These are phyloP conservation scores for Aspergillus ochraceus DNA, from an alignment of 2,329 filamentous ascomycete genomes.

Conservation along the genomic window DNA sequence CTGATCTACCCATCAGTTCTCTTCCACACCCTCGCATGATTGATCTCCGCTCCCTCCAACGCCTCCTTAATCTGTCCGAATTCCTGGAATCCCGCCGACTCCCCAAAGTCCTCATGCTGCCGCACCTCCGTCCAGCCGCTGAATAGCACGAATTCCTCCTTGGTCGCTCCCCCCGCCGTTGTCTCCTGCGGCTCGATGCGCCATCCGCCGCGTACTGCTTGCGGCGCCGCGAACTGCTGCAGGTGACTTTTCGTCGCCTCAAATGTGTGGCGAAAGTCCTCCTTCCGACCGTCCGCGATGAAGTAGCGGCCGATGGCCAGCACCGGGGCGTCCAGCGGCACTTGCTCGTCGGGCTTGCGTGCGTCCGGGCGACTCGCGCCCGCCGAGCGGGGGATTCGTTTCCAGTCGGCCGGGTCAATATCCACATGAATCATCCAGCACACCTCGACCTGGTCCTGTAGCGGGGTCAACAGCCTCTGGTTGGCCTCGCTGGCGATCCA, in stretches of 20 bases:
- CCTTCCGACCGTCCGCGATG: conserved; percentile 21
- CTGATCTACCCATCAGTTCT: background rate
- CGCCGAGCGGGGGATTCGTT: background rate
- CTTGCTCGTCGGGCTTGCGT: background rate
- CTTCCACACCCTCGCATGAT: conserved; percentile 18
- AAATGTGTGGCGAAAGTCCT: conserved; percentile 29
- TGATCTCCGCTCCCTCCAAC: conserved; percentile 28
- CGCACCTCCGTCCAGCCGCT: conserved; percentile 39
- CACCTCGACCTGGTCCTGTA: conserved; percentile 41
- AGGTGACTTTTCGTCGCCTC: conserved; percentile 25
- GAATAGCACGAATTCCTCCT: conserved; percentile 47
- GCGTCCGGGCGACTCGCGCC: background rate
- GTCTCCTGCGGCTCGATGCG: conserved; percentile 34
- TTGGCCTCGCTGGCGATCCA: conserved; percentile 48
- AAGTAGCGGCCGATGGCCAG: conserved; percentile 38
- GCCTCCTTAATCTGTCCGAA: conserved; percentile 24
- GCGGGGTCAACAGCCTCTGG: conserved; percentile 36
- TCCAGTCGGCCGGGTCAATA: conserved; percentile 28
- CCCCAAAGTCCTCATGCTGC: conserved; percentile 36
- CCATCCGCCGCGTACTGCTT: conserved; percentile 38
- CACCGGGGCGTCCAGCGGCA: conserved; percentile 31
- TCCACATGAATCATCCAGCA: conserved; percentile 46
- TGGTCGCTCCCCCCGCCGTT: conserved; percentile 16
- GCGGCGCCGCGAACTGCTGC: conserved; percentile 27
- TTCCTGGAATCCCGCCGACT: conserved; percentile 32